A percentile compares a stretch with the other conserved stretches of the same genome.
phyloP scores from a whole-genome alignment of 1,139 yeast species.

The Debaryomycetaceae sp. region DNA sequence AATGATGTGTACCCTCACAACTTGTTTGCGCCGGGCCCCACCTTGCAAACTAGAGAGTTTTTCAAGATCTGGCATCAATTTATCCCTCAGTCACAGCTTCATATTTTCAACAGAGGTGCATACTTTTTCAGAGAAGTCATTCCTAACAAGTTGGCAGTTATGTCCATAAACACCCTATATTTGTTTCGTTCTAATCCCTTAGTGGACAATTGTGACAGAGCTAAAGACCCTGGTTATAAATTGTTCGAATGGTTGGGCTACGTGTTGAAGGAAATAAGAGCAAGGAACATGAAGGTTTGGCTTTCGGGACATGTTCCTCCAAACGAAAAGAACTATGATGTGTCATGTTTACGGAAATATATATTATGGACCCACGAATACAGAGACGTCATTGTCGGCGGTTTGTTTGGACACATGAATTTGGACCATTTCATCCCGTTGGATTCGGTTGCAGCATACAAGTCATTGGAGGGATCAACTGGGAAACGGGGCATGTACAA shows the following conservation, averaged over 20 bases:
- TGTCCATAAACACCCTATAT: conserved; percentile 75
- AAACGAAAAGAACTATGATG: conserved; percentile 69
- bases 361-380: conserved; percentile 77
- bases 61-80: conserved; percentile 69
- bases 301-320: conserved; percentile 88
- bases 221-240: conserved; percentile 75
- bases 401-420: conserved; percentile 86
- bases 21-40: conserved; percentile 79
- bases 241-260: conserved; percentile 76
- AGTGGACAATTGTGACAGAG: conserved; percentile 72
- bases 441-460: conserved; percentile 67
- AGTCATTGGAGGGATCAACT: conserved; percentile 23
- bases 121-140: conserved; percentile 72
- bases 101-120: conserved; percentile 70
- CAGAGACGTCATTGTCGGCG: conserved; percentile 78
- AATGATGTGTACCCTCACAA: conserved; percentile 90
- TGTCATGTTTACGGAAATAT: conserved; percentile 67
- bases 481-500: conserved; percentile 5
- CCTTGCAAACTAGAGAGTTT: conserved; percentile 75
- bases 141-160: conserved; percentile 71
- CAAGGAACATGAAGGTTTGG: conserved; percentile 82
- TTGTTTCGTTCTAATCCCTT: conserved; percentile 74
- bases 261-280: conserved; percentile 67
- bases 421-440: conserved; percentile 79
- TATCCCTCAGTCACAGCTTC: conserved; percentile 76